Conservation (phyloP, 164 flowering plant genomes). For the Vitis amurensis region DNA sequence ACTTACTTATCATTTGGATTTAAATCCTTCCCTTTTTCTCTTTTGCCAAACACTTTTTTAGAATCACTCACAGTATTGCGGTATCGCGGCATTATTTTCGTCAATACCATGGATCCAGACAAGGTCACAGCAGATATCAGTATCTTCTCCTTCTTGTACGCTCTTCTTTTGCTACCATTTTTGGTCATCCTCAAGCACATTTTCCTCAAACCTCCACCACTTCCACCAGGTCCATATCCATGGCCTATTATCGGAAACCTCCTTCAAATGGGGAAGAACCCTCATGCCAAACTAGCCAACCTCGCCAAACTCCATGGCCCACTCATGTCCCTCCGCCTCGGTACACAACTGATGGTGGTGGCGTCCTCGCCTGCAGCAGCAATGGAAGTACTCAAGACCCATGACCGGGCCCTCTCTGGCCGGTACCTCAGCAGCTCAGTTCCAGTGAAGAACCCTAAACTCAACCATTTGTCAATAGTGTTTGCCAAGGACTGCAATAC, state of each 20-base stretch:
- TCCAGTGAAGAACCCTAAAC: slow-evolving; percentile 4
- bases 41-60: too few species aligned
- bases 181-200: too few species aligned
- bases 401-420: slow-evolving; percentile 23
- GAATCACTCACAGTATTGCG: too few species aligned
- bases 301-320: slow-evolving; percentile 26
- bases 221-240: neutral
- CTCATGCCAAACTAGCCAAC: slow-evolving; percentile 15
- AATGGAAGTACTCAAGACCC: slow-evolving; percentile 21
- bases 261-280: slow-evolving; percentile 15
- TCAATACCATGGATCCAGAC: too few species aligned
- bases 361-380: slow-evolving; percentile 26
- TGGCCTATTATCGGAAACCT: slow-evolving; percentile 26
- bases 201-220: neutral
- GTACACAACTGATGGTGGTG: slow-evolving; percentile 22
- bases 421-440: slow-evolving; percentile 21
- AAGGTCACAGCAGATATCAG: too few species aligned
- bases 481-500: neutral
- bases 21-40: too few species aligned
- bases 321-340: slow-evolving; percentile 26
- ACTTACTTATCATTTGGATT: too few species aligned
- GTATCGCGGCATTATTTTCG: too few species aligned
- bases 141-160: too few species aligned
- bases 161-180: too few species aligned
- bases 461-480: neutral